These are phyloP conservation scores for Bodo saltans DNA, from an alignment of 78 protist species.

Conservation along the genomic window DNA sequence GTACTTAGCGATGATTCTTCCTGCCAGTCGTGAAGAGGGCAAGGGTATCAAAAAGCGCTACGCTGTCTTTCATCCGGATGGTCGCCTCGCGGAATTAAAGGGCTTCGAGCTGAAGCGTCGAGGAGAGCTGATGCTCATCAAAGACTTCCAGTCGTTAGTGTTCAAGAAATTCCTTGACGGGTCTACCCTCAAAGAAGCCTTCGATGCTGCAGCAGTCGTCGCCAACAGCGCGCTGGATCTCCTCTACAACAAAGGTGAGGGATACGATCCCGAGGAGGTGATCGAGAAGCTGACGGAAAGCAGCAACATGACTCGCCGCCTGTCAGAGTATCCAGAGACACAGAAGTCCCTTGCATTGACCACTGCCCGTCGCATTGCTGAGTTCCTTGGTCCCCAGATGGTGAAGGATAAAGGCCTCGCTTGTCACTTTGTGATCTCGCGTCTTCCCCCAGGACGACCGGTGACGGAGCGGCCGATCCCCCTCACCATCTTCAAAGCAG, in stretches of 20 bases:
- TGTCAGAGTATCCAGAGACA: conserved; percentile 78
- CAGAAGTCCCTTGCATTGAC: conserved; percentile 28
- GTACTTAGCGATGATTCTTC: conserved; percentile 93
- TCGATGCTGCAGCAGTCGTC: conserved; percentile 74
- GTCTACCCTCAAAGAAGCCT: conserved; percentile 68
- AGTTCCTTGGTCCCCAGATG: conserved; percentile 82
- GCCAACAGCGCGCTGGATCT: conserved; percentile 88
- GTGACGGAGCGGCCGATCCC: conserved; percentile 96
- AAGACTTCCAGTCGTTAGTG: conserved; percentile 86
- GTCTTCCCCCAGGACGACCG: conserved; percentile 78
- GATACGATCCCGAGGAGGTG: conserved; percentile 71
- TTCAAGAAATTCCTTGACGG: conserved; percentile 77
- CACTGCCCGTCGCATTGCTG: conserved; percentile 73
- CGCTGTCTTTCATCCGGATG: conserved; percentile 92
- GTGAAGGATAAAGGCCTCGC: conserved; percentile 85
- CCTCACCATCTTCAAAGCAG: conserved; percentile 71
- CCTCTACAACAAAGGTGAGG: conserved; percentile 66
- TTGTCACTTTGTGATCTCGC: conserved; percentile 80
- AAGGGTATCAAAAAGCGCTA: conserved; percentile 80
- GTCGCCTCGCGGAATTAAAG: conserved; percentile 91
- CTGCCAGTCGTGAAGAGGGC: conserved; percentile 94
- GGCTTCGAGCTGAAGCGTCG: conserved; percentile 98
- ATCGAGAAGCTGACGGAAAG: conserved; percentile 82
- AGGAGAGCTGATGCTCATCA: conserved; percentile 96
- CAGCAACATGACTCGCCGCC: conserved; percentile 69